Conservation (phyloP, 306 rosid genomes). For the Pueraria montana region DNA sequence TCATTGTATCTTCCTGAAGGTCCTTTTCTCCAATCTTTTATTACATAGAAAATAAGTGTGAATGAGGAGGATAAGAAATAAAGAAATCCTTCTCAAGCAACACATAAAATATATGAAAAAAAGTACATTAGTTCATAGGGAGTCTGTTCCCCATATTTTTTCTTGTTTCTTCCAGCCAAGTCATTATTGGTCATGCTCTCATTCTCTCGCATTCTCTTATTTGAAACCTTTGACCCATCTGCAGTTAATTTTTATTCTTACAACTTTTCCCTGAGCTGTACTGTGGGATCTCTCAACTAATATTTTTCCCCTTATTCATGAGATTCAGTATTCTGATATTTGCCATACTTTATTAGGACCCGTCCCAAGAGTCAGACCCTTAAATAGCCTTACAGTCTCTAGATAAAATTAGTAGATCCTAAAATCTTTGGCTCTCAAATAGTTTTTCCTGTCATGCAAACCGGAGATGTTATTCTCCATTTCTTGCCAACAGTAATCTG, state of each 20-base stretch:
- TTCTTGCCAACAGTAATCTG: neutral
- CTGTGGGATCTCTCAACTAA: no score
- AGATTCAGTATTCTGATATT: neutral
- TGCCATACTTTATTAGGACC: neutral
- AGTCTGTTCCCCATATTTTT: neutral
- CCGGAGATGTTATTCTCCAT: neutral
- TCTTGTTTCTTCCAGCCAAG: neutral
- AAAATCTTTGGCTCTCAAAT: neutral
- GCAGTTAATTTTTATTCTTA: neutral
- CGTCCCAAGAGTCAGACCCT: no score
- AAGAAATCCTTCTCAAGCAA: neutral
- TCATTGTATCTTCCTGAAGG: neutral
- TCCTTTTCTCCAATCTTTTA: neutral
- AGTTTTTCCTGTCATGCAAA: neutral
- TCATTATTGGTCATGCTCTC: slow-evolving; percentile 5
- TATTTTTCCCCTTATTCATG: neutral
- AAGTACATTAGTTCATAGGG: neutral
- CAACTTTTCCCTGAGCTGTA: no score
- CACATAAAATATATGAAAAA: neutral
- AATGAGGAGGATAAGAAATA: slow-evolving; percentile 2
- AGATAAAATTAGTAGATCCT: neutral
- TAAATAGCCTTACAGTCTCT: neutral
- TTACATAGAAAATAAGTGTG: neutral
- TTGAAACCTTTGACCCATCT: neutral
- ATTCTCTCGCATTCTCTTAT: neutral